A percentile compares a stretch with the other conserved stretches of the same genome.
These are phyloP conservation scores for Tephrocybe sp. DNA, from an alignment of 768 basidiomycete species.

Conservation along the genomic window DNA sequence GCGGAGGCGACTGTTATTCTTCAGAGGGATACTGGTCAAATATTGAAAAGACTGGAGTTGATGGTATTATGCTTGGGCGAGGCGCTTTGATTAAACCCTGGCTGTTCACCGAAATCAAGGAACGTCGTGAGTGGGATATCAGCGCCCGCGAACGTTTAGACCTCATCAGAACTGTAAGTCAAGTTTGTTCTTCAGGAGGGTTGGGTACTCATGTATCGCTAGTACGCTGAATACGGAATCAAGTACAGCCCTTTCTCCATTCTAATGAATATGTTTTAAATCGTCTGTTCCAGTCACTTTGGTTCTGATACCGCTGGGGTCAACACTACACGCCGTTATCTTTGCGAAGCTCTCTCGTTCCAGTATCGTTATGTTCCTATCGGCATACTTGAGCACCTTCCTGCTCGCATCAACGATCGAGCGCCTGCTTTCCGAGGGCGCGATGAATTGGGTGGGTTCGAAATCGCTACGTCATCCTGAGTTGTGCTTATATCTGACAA, in stretches of 20 bases:
- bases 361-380: conserved; percentile 95
- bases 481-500: conserved; percentile 1
- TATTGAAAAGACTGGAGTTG: conserved; percentile 78
- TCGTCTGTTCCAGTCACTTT: conserved; percentile 54
- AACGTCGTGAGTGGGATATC: conserved; percentile 91
- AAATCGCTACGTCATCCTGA: neutral
- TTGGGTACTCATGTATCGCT: neutral
- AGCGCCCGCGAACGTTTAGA: conserved; percentile 81
- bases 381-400: conserved; percentile 81
- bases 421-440: conserved; percentile 86
- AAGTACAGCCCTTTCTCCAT: conserved; percentile 42
- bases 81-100: conserved; percentile 96
- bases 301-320: conserved; percentile 87
- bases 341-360: conserved; percentile 94
- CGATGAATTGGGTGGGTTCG: conserved; percentile 73
- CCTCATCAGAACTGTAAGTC: conserved; percentile 64
- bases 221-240: conserved; percentile 88
- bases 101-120: conserved; percentile 95
- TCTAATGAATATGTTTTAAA: no score
- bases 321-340: conserved; percentile 87
- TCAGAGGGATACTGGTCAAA: conserved; percentile 77
- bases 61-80: conserved; percentile 93
- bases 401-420: conserved; percentile 84
- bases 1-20: conserved; percentile 94
- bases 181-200: neutral